Conservation (phyloP, 441 rosid species). For the Erodium texanum region DNA sequence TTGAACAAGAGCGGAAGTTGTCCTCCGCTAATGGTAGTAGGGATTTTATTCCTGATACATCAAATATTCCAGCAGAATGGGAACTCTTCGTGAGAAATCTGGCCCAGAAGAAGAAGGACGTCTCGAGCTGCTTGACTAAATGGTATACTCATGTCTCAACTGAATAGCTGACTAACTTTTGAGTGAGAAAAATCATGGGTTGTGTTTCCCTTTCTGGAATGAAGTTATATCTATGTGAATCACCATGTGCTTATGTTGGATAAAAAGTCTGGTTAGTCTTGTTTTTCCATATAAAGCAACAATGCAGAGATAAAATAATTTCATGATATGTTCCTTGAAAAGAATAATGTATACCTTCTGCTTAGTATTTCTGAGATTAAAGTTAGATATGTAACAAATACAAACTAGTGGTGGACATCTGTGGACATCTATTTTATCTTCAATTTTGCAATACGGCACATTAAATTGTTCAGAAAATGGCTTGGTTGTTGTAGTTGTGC, state of each 20-base stretch:
- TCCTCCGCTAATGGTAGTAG: conserved; percentile 20
- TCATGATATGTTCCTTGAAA: neutral
- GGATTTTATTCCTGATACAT: conserved; percentile 22
- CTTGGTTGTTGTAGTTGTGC: neutral
- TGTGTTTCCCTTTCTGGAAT: neutral
- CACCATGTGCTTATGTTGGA: conserved; percentile 9
- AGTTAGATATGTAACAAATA: neutral
- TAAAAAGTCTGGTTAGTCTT: neutral
- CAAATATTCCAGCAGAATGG: conserved; percentile 66
- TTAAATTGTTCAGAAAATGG: neutral
- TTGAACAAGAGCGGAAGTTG: conserved; percentile 20
- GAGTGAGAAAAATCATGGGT: neutral
- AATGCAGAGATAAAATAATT: neutral
- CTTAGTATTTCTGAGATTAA: neutral
- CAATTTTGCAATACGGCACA: neutral
- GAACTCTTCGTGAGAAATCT: conserved; percentile 44
- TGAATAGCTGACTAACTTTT: neutral
- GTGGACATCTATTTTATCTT: neutral
- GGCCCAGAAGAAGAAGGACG: conserved; percentile 44
- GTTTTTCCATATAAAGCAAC: conserved; percentile 4
- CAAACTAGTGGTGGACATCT: neutral
- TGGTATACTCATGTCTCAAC: conserved; percentile 37
- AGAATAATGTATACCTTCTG: neutral
- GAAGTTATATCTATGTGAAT: neutral
- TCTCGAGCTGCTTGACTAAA: conserved; percentile 42